phyloP scores from a whole-genome alignment of 768 basidiomycete genomes.

The Podaxis sp. region DNA sequence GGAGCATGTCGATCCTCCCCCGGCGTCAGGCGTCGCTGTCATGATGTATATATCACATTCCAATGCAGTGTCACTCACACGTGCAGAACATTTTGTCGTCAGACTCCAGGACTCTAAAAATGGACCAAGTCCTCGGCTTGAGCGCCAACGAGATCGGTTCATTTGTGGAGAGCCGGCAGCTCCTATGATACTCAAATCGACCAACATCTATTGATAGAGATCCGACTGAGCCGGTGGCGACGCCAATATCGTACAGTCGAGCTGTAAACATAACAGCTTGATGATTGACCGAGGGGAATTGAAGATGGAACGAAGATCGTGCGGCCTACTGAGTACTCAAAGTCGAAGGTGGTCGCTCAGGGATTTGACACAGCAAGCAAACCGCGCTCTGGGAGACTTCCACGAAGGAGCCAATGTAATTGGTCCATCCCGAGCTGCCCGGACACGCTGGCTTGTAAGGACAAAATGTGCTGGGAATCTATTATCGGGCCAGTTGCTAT shows the following conservation, averaged over 20 bases:
- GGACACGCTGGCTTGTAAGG: conserved; percentile 8
- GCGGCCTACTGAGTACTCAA: neutral
- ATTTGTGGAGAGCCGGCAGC: conserved; percentile 9
- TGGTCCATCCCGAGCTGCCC: neutral
- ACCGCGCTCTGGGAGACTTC: neutral
- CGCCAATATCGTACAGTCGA: neutral
- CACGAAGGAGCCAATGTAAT: neutral
- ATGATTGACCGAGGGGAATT: neutral
- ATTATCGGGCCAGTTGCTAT: conserved; percentile 11
- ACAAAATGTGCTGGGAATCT: neutral
- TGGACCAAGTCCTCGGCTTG: conserved; percentile 8
- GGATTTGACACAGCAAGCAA: neutral
- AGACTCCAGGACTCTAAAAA: neutral
- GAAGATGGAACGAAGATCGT: neutral
- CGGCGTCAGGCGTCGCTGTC: conserved; percentile 3
- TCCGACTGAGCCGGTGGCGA: conserved; percentile 3
- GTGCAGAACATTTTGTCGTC: neutral
- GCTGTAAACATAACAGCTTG: neutral
- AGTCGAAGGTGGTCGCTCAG: neutral
- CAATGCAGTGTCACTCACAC: conserved; percentile 4
- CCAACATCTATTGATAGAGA: conserved; percentile 1
- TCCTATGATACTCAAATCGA: conserved; percentile 10
- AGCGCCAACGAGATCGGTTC: conserved; percentile 10
- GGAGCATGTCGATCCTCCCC: conserved; percentile 5
- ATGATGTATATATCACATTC: conserved; percentile 4